Conservation (phyloP, 495 filamentous ascomycete species). For the Letharia columbiana region DNA sequence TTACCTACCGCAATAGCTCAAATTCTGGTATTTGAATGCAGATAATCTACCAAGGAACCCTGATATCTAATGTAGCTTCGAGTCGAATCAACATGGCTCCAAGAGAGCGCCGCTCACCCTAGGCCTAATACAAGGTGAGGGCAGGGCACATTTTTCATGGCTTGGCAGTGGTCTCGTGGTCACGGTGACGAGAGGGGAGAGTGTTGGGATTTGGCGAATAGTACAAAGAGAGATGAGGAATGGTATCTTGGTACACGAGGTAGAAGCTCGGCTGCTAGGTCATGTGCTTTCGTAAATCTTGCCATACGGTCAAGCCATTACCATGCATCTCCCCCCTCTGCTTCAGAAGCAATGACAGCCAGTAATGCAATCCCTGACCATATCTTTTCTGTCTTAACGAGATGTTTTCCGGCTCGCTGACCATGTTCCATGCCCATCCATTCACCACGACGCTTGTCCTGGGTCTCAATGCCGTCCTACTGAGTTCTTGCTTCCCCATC, state of each 20-base stretch:
- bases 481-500: constrained; percentile 66
- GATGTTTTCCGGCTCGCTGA: background rate
- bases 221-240: background rate
- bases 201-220: background rate
- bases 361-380: background rate
- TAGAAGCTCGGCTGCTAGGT: background rate
- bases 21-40: no score
- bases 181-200: background rate
- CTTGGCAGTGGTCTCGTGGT: no score
- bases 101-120: no score
- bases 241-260: background rate
- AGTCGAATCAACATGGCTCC: no score
- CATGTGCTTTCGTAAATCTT: background rate
- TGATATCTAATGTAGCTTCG: no score
- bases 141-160: no score
- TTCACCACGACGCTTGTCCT: background rate
- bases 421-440: background rate
- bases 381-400: background rate
- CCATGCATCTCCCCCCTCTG: background rate
- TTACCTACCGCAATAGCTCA: no score
- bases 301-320: background rate
- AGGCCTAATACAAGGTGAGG: no score
- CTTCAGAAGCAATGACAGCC: background rate
- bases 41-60: no score
- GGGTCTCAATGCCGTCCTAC: constrained; percentile 28